Evolutionary conservation across 257 asterid species (phyloP), one percentile per base, ranked within the genome.

Genomic region (Penstemon davidsonii): DNA sequence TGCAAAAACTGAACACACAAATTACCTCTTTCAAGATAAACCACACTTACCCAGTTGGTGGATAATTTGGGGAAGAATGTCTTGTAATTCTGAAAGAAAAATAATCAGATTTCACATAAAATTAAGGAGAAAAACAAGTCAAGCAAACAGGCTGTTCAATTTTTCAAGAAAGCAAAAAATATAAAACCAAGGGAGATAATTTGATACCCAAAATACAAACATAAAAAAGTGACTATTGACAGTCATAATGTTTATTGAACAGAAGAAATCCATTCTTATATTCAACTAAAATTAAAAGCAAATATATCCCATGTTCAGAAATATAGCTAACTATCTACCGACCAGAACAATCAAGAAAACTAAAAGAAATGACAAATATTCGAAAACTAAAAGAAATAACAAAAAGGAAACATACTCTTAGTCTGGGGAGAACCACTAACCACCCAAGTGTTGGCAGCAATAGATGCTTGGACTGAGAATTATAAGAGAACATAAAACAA

Each of bases 381-480:
- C 51, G 10, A 45, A 45, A 45, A 6, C 10, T 3, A 45, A 49
- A 49, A 11, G n/a, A 9, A 9, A 9, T 49, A 15, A 15, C 8
- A 6, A 52, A 33, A 59, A 0, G 60, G 56, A 40, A 52, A 51
- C 90, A 9, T 86, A 86, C 92, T 88, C 81, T 88, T 88, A 45
- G 86, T 88, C 66, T 88, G 95, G 39, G 95, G 92, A 53, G 92
- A 70, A 38, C 95, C 95, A 55, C 95, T 88, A 44, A 88, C 96
- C 70, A 88, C 92, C 96, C 96, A 88, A 8, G 96, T 88, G 77
- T 88, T 88, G 75, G 96, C 92, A 47, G 90, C 88, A 55, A 88
- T 78, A 42, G 96, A 88, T 54, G 96, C 96, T 82, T 88, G 96
- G 59, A 88, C 96, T 88, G 73, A n/a, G 45, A 33, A 46, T 56